Evolutionary conservation across 331 rosid species (phyloP).

Genomic region (Rhamnella rubrinervis): DNA sequence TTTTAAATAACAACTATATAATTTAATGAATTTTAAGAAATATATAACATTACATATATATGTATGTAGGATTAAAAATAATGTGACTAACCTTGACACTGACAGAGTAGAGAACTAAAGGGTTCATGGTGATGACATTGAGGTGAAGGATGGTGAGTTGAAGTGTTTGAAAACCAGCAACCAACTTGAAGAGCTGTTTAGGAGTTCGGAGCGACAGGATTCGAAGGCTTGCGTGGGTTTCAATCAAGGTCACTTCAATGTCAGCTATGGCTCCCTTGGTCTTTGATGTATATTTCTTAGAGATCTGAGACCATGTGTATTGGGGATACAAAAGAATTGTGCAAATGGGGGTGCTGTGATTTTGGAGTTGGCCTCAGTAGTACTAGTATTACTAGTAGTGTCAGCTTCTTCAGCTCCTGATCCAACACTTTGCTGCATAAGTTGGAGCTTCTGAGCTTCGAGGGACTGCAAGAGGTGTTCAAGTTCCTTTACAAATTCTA

Average conservation of each 20-base stretch:
- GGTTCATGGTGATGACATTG: constrained; percentile 57
- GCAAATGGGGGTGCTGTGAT: constrained; percentile 47
- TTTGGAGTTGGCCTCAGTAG: constrained; percentile 22
- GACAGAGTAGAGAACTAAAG: constrained; percentile 63
- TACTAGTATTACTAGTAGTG: constrained; percentile 18
- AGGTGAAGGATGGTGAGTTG: constrained; percentile 66
- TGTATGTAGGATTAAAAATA: not conserved
- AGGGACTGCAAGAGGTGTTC: constrained; percentile 65
- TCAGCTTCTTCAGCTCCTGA: constrained; percentile 1
- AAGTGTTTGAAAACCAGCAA: constrained; percentile 61
- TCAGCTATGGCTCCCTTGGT: constrained; percentile 66
- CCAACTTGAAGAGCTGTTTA: constrained; percentile 46
- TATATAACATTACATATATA: too few species aligned
- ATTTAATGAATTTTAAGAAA: not conserved
- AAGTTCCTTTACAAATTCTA: constrained; percentile 73
- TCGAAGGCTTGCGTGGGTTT: constrained; percentile 74
- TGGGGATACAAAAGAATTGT: constrained; percentile 61
- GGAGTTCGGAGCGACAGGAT: constrained; percentile 48
- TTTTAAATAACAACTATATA: not conserved
- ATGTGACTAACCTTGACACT: constrained; percentile 59
- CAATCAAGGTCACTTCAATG: constrained; percentile 76
- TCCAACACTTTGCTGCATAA: constrained; percentile 30
- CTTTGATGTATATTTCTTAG: constrained; percentile 59
- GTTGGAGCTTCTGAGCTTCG: constrained; percentile 63
- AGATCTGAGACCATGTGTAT: constrained; percentile 59